phyloP scores from a whole-genome alignment of 2,329 filamentous ascomycete species.

The Fusarium illudens region DNA sequence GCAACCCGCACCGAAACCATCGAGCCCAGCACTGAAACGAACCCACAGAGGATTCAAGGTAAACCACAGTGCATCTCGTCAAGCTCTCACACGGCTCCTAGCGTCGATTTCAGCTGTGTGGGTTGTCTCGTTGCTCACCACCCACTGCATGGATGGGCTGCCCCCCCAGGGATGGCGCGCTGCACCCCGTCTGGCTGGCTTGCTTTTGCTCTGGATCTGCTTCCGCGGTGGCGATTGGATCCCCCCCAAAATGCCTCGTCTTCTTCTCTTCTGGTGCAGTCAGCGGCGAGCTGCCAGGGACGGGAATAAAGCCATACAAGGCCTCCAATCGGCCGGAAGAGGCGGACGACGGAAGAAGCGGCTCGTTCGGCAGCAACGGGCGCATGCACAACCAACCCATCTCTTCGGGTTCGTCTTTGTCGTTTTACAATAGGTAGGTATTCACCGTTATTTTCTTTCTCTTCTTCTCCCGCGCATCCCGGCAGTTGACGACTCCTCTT shows the following conservation, averaged over 20 bases:
- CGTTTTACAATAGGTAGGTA: too few relatives aligned
- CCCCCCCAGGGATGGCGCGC: conserved; percentile 2
- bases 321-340: conserved; percentile 28
- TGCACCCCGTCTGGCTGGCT: neutral
- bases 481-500: conserved; percentile 10
- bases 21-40: conserved; percentile 25
- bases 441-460: neutral
- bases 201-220: conserved; percentile 3
- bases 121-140: conserved; percentile 14
- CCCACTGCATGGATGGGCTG: neutral
- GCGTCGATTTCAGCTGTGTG: conserved; percentile 29
- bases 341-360: conserved; percentile 20
- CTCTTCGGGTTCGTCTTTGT: neutral
- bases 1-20: conserved; percentile 4
- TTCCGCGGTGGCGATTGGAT: conserved; percentile 35
- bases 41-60: conserved; percentile 14
- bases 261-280: conserved; percentile 4
- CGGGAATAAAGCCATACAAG: conserved; percentile 13
- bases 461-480: conserved; percentile 23
- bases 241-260: conserved; percentile 28
- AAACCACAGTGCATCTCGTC: conserved; percentile 20
- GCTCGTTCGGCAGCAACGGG: conserved; percentile 33
- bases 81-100: conserved; percentile 30
- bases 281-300: conserved; percentile 19
- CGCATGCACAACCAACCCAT: neutral